Percentiles rank a stretch among this genome's conserved stretches.
These are phyloP conservation scores for Gymnopus androsaceus DNA, from an alignment of 1,284 basidiomycete species.

Conservation along the genomic window DNA sequence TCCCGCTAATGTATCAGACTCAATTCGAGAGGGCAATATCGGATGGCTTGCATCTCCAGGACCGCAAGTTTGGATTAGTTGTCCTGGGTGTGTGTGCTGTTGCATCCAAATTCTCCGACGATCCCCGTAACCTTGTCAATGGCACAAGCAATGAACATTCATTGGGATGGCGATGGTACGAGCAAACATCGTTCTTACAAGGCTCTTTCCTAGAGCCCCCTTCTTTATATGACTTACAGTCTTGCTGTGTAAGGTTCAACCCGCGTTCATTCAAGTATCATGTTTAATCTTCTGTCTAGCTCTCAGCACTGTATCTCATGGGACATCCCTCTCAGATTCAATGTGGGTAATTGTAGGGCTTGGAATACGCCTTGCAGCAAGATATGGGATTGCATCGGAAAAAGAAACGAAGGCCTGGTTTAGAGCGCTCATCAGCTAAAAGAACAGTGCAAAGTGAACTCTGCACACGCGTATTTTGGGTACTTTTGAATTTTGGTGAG, in stretches of 20 bases:
- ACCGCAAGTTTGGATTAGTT: slow-evolving; percentile 45
- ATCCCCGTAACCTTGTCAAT: slow-evolving; percentile 46
- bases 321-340: slow-evolving; percentile 50
- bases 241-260: slow-evolving; percentile 38
- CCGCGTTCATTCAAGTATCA: not conserved
- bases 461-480: slow-evolving; percentile 58
- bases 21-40: slow-evolving; percentile 43
- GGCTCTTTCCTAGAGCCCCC: slow-evolving; percentile 33
- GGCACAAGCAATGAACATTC: slow-evolving; percentile 34
- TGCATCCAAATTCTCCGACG: slow-evolving; percentile 47
- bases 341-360: slow-evolving; percentile 54
- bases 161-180: slow-evolving; percentile 49
- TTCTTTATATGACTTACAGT: slow-evolving; percentile 41
- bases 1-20: slow-evolving; percentile 50
- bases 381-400: slow-evolving; percentile 32
- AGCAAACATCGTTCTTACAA: slow-evolving; percentile 35
- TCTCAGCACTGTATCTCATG: slow-evolving; percentile 38
- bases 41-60: slow-evolving; percentile 38
- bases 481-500: slow-evolving; percentile 28
- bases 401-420: slow-evolving; percentile 18
- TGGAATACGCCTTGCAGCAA: slow-evolving; percentile 47
- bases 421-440: slow-evolving; percentile 30
- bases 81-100: slow-evolving; percentile 52
- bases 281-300: slow-evolving; percentile 20
- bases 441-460: slow-evolving; percentile 40